Conservation (phyloP, 257 asterid species). For the Lycium barbarum region DNA sequence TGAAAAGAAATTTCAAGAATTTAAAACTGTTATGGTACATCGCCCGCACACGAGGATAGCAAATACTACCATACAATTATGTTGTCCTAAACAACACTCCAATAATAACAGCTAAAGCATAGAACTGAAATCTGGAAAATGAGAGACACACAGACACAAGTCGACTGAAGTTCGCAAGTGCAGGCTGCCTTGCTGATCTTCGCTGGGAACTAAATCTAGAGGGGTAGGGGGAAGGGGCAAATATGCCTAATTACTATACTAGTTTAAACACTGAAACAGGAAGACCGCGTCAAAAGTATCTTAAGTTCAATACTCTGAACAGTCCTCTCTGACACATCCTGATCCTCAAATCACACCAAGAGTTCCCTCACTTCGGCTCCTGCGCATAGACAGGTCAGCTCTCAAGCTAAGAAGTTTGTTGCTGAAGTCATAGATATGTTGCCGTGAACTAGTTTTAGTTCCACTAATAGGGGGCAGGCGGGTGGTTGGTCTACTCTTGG, state of each 20-base stretch:
- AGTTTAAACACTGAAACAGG: neutral
- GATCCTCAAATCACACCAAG: constrained; percentile 61
- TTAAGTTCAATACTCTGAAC: neutral
- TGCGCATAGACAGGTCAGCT: constrained; percentile 56
- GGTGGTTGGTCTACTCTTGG: constrained; percentile 55
- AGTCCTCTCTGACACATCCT: neutral
- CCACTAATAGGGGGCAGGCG: constrained; percentile 65
- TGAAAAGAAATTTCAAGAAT: neutral
- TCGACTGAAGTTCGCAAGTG: constrained; percentile 1
- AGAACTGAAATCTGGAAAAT: neutral
- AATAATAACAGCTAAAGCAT: constrained; percentile 3
- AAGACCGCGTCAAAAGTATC: neutral
- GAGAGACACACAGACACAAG: neutral
- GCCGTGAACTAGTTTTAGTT: constrained; percentile 48
- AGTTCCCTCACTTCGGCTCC: constrained; percentile 89
- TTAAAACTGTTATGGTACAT: neutral
- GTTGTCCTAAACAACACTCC: neutral
- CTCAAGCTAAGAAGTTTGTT: constrained; percentile 51
- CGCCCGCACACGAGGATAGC: constrained; percentile 8
- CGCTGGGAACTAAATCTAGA: neutral
- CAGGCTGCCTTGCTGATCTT: neutral
- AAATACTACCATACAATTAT: constrained; percentile 9
- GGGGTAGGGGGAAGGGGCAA: neutral
- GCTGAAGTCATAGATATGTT: constrained; percentile 43
- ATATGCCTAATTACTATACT: neutral